These are phyloP conservation scores for Leccinum subgranulosum DNA, from an alignment of 768 basidiomycete genomes.

Conservation along the genomic window DNA sequence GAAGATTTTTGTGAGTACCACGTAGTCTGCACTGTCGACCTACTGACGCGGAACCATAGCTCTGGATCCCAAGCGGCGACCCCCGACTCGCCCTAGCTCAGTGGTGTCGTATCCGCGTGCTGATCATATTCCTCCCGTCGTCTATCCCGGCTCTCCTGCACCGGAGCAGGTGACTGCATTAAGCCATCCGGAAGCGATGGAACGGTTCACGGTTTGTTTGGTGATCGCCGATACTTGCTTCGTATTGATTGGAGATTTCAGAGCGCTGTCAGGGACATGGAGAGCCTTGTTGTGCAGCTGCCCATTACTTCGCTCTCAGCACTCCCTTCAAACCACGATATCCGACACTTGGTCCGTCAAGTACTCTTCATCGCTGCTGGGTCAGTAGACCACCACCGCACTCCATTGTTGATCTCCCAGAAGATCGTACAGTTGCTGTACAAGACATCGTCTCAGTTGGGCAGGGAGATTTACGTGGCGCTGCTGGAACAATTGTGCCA, in stretches of 20 bases:
- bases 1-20: slow-evolving; percentile 80
- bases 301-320: slow-evolving; percentile 65
- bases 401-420: slow-evolving; percentile 90
- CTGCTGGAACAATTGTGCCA: slow-evolving; percentile 88
- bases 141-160: slow-evolving; percentile 61
- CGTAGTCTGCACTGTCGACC: slow-evolving; percentile 1
- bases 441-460: slow-evolving; percentile 81
- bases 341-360: slow-evolving; percentile 80
- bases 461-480: slow-evolving; percentile 89
- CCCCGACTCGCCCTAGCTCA: slow-evolving; percentile 58
- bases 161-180: slow-evolving; percentile 54
- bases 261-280: slow-evolving; percentile 56
- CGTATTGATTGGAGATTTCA: slow-evolving; percentile 9
- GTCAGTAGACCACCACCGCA: slow-evolving; percentile 76
- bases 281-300: slow-evolving; percentile 75
- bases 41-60: slow-evolving; percentile 31
- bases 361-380: slow-evolving; percentile 80
- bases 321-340: slow-evolving; percentile 80
- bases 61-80: slow-evolving; percentile 55
- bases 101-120: slow-evolving; percentile 61
- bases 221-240: background rate
- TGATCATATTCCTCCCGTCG: slow-evolving; percentile 39
- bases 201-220: slow-evolving; percentile 70
- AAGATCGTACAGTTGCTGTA: slow-evolving; percentile 95
- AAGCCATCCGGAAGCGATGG: slow-evolving; percentile 81